Conservation (phyloP, 139 green algal species). For the Tetradesmus lagerheimii region DNA sequence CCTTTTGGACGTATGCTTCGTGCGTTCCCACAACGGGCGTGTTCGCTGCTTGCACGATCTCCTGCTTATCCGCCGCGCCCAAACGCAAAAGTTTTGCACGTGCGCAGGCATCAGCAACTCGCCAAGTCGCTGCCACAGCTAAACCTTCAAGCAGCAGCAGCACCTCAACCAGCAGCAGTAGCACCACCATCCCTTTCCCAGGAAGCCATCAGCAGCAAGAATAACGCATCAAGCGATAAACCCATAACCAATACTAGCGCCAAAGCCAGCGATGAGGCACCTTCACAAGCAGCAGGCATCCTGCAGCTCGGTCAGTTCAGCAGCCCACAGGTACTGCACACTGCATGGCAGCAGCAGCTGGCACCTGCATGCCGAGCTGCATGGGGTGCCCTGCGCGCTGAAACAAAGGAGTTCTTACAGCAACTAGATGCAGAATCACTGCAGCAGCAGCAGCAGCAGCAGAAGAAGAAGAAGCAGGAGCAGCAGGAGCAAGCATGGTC, state of each 20-base stretch:
- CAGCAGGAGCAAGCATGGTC: background rate
- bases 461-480: too few species aligned
- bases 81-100: background rate
- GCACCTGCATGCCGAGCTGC: conserved; percentile 4
- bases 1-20: background rate
- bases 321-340: background rate
- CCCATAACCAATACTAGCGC: background rate
- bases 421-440: background rate
- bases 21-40: background rate
- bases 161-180: background rate
- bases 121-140: background rate
- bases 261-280: background rate
- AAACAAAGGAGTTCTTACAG: background rate
- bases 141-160: background rate
- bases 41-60: background rate
- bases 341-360: conserved; percentile 13
- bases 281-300: background rate
- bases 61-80: background rate
- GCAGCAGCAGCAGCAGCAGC: background rate
- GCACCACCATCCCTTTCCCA: background rate
- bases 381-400: background rate
- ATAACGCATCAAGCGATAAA: background rate
- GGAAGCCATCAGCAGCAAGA: background rate
- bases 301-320: conserved; percentile 26
- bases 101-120: background rate